These are phyloP conservation scores for Rhodofomes roseus DNA, from an alignment of 1,284 basidiomycete species.

Conservation along the genomic window DNA sequence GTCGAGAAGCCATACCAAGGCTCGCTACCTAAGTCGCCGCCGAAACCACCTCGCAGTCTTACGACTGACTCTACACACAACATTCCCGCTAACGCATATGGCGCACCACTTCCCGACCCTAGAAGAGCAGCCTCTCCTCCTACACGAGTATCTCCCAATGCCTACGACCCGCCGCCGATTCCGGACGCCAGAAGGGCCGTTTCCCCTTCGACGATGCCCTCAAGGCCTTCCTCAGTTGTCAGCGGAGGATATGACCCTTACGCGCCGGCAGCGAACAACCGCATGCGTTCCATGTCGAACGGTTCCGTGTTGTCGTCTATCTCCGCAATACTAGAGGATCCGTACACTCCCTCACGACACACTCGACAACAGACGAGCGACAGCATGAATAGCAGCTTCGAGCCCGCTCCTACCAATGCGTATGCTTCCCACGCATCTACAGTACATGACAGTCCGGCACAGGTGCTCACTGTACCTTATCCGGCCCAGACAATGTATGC, in stretches of 20 bases:
- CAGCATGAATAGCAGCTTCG: background rate
- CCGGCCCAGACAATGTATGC: slow-evolving; percentile 56
- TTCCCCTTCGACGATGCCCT: slow-evolving; percentile 3
- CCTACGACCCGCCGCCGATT: background rate
- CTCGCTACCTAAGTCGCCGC: slow-evolving; percentile 2
- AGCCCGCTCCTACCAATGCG: slow-evolving; percentile 8
- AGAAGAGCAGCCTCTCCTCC: background rate
- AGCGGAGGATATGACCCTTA: slow-evolving; percentile 9
- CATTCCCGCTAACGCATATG: background rate
- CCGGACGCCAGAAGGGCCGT: background rate
- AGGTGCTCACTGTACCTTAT: slow-evolving; percentile 43
- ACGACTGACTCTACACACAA: background rate
- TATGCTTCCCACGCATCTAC: slow-evolving; percentile 6
- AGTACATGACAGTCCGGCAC: slow-evolving; percentile 20
- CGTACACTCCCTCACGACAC: slow-evolving; percentile 38
- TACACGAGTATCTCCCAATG: background rate
- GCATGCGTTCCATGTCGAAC: slow-evolving; percentile 46
- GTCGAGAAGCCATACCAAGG: slow-evolving; percentile 11
- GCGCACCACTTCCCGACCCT: background rate
- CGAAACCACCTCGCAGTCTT: background rate
- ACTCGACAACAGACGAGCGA: slow-evolving; percentile 22
- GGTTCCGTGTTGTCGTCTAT: slow-evolving; percentile 41
- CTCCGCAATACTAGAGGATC: slow-evolving; percentile 34
- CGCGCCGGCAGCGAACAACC: slow-evolving; percentile 18
- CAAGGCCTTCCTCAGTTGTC: background rate